Evolutionary conservation across 2,329 filamentous ascomycete species (phyloP), one percentile per base, ranked within the genome.

Genomic region (Dothistroma septosporum): DNA sequence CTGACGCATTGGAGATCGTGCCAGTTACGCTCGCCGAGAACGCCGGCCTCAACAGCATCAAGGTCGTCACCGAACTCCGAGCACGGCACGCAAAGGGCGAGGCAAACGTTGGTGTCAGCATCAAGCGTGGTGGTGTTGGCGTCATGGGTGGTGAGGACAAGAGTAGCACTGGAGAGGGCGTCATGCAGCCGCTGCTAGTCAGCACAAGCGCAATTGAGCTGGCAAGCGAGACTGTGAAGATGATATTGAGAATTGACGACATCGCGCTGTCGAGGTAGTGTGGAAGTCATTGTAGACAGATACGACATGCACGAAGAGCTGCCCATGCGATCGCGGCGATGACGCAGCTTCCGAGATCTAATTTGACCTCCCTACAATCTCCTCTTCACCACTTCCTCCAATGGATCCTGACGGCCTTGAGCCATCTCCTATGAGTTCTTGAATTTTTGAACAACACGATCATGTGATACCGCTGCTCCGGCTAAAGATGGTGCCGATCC

Each of bases 151-250:
- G 69, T 19, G 68, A 70, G 48, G 71, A 71, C 53, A 69, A 69
- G 57, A 64, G 60, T n/a, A 66, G 65, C 47, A 64, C 63, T n/a
- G 71, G 71, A 31, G 73, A 75, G 61, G 73, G 96, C 67, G 94
- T 99, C 58, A 82, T 99, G 74, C 94, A 99, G 81, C 94, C 94
- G 19, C 81, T 99, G 74, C 81, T 99, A 64, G 94, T 99, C 64
- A 96, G 92, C 83, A 99, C 94, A 60, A 97, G 93, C 76, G 92
- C 94, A 24, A 94, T 99, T 71, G 93, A 99, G 81, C 79, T 99
- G 77, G 94, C 94, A 32, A 92, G 93, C 8, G 94, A 99, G 84
- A 99, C 94, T 63, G 94, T 97, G 70, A 99, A 97, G 86, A 94
- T 96, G 91, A 87, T 88, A 73, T 78, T 89, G 73, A 81, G 86